phyloP scores from a whole-genome alignment of 805 yeast genomes.

The Saturnispora ahearnii region DNA sequence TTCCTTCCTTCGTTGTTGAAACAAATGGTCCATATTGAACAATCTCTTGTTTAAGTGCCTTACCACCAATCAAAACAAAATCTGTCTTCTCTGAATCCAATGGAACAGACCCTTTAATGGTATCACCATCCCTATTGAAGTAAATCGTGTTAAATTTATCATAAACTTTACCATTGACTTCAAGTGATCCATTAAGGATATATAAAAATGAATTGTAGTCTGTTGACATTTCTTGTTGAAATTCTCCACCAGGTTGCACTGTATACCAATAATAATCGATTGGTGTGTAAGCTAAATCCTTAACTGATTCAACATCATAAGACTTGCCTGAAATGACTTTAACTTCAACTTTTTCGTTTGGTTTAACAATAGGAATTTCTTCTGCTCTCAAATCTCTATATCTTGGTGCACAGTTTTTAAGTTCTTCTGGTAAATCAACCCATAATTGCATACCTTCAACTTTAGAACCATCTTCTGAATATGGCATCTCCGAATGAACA shows the following conservation, averaged over 20 bases:
- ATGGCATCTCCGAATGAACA: slow-evolving; percentile 83
- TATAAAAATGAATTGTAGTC: slow-evolving; percentile 66
- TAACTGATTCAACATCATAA: slow-evolving; percentile 64
- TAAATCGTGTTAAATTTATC: slow-evolving; percentile 46
- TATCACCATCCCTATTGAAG: slow-evolving; percentile 63
- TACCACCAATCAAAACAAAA: slow-evolving; percentile 70
- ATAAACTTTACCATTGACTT: slow-evolving; percentile 32
- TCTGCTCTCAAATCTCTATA: slow-evolving; percentile 65
- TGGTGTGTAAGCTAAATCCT: slow-evolving; percentile 77
- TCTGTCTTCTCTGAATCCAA: slow-evolving; percentile 40
- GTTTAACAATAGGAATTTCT: slow-evolving; percentile 64
- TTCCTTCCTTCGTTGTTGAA: slow-evolving; percentile 56
- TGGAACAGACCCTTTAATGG: slow-evolving; percentile 45
- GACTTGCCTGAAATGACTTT: slow-evolving; percentile 72
- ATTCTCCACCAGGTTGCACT: slow-evolving; percentile 56
- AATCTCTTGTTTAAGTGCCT: slow-evolving; percentile 61
- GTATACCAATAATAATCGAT: slow-evolving; percentile 61
- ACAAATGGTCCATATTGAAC: slow-evolving; percentile 93
- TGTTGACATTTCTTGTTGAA: slow-evolving; percentile 48
- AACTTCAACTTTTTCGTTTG: slow-evolving; percentile 54
- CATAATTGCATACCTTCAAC: slow-evolving; percentile 71
- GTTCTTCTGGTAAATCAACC: slow-evolving; percentile 68
- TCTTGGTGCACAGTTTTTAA: slow-evolving; percentile 59
- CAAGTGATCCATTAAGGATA: slow-evolving; percentile 51
- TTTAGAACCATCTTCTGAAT: slow-evolving; percentile 39